Evolutionary conservation across 2,329 filamentous ascomycete species (phyloP).

Genomic region (Gyromitra esculenta): DNA sequence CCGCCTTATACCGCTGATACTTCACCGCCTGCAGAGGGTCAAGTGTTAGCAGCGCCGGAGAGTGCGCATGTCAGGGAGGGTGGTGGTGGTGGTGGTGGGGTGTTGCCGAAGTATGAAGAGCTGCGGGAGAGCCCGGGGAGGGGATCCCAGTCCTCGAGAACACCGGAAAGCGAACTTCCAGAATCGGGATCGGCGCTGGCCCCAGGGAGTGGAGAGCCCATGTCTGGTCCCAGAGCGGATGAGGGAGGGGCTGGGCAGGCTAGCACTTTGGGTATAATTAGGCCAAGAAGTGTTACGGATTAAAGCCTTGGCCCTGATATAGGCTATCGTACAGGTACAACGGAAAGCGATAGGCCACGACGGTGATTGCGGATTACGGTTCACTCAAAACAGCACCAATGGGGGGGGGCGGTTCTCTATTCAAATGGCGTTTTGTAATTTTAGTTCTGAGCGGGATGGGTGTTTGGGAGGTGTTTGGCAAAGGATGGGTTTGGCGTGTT

Average conservation of each 20-base stretch:
- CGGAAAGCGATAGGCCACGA: neutral
- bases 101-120: slow-evolving; percentile 38
- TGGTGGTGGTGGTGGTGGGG: neutral
- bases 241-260: neutral
- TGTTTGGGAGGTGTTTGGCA: slow-evolving; percentile 6
- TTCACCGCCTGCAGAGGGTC: neutral
- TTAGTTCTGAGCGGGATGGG: slow-evolving; percentile 1
- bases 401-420: neutral
- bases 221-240: neutral
- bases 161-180: neutral
- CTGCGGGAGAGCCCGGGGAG: neutral
- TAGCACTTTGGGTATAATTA: slow-evolving; percentile 4
- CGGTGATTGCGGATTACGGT: neutral
- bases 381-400: slow-evolving; percentile 5
- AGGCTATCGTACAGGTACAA: neutral
- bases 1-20: slow-evolving; percentile 32
- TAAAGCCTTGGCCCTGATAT: neutral
- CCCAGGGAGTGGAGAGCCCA: neutral
- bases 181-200: neutral
- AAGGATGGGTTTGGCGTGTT: neutral
- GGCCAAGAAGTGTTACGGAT: neutral
- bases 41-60: neutral
- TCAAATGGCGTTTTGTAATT: slow-evolving; percentile 25
- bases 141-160: neutral
- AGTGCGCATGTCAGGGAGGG: slow-evolving; percentile 9